Evolutionary conservation across 768 basidiomycete species (phyloP), one percentile per base, ranked within the genome.

Genomic region (Ramaria sp.): DNA sequence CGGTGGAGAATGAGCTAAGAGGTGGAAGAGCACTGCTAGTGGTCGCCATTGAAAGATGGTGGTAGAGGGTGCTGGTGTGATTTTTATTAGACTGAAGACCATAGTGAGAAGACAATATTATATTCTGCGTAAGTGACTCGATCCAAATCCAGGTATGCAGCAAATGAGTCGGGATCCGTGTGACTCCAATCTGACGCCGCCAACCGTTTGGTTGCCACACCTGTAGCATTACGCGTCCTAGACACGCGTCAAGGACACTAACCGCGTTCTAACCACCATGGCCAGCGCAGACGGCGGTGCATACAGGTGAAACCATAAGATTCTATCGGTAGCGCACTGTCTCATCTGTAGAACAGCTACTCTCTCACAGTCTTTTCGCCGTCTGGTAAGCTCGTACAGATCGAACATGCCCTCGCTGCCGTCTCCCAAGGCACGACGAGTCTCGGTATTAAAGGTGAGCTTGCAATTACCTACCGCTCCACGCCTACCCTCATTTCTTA

Each of bases 321-420:
- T 39, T 51, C n/a, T 43, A 3, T 38, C 42, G 10, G 10, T 48
- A 16, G 12, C 54, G 12, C 45, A 25, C 54, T 37, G 49, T 42
- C 44, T 22, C 16, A 15, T 48, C 24, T 48, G 36, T 34, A 44
- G 44, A 50, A 44, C 66, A 97, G 94, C 66, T 99, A 96, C 76
- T 99, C 96, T 61, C 81, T 99, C 59, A 99, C 96, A 13, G 95
- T 96, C 63, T 99, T 99, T 81, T 96, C 93, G 37, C 96, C 96
- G 52, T 96, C 93, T 63, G 95, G 95, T 60, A 96, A 93, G 78
- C 81, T 99, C 49, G 95, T 99, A 57, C 96, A 99, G 75, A 99
- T 99, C 67, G 96, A 99, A 74, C 96, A 99, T 72, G 96, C 96
- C 44, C 76, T 99, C 58, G 96, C 96, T 54, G 94, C 94, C 30